These are phyloP conservation scores for Cladophialophora carrionii DNA, from an alignment of 2,329 filamentous ascomycete genomes.

Conservation along the genomic window DNA sequence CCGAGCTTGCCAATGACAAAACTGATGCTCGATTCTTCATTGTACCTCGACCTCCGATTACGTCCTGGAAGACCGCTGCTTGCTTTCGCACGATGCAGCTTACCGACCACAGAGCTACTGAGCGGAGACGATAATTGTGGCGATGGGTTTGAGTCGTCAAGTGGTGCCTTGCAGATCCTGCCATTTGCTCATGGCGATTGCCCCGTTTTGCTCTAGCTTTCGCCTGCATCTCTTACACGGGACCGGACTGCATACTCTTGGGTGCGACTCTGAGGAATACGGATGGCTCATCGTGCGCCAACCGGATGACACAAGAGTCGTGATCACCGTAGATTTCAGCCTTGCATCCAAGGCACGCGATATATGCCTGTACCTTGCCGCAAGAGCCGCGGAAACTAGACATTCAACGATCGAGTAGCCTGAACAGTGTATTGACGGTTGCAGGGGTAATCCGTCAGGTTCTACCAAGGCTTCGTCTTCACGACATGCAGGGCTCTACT, in stretches of 20 bases:
- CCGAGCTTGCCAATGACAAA: neutral
- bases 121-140: neutral
- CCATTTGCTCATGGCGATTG: neutral
- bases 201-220: too few relatives aligned
- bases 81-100: too few relatives aligned
- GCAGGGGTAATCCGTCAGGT: neutral
- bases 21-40: neutral
- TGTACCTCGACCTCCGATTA: neutral
- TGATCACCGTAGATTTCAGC: neutral
- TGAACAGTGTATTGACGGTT: neutral
- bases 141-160: neutral
- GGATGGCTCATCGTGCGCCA: neutral
- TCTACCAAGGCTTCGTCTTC: neutral
- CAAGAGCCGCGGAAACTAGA: neutral
- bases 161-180: neutral
- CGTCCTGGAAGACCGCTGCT: neutral
- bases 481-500: neutral
- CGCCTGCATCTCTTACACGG: too few relatives aligned
- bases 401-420: neutral
- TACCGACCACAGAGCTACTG: too few relatives aligned
- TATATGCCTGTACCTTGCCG: neutral
- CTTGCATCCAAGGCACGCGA: neutral
- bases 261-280: neutral
- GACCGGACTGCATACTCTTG: neutral
- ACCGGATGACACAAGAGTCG: neutral